Evolutionary conservation across 2,329 filamentous ascomycete species (phyloP), one percentile per base, ranked within the genome.

Genomic region (Pseudogymnoascus sp.): DNA sequence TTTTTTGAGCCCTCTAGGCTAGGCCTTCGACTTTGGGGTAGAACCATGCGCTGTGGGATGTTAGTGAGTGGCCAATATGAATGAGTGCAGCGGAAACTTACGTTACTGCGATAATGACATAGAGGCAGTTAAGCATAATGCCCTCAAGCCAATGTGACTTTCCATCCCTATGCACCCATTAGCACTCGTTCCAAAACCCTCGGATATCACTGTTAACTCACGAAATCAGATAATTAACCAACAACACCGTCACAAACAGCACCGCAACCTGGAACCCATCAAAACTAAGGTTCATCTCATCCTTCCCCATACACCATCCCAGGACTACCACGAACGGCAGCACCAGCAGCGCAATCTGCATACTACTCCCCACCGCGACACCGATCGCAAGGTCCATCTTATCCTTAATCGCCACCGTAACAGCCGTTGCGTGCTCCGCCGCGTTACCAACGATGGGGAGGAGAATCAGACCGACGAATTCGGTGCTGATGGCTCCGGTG

Each of bases 211-310:
- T 25, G 8, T 13, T n/a, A n/a, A 51, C 45, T 54, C 82, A 54
- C 45, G 45, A 54, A 60, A 96, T 91, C 48, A 96, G 77, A 73
- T 96, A 96, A 73, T 96, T 96, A 65, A 93, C 90, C 36, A 96
- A 81, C 45, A 96, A 84, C 0, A 91, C 90, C 1, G 90, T 87
- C 11, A 95, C 90, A 69, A 96, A 96, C 43, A 96, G 79, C 43
- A 90, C 88, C 21, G 92, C 89, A 13, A 96, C 87, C 77, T 96
- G 91, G 79, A 97, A 97, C 0, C 87, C 87, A 72, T 90, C 87
- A 70, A 90, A 90, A 71, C 84, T 83, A 4, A 90, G 78, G 6
- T 83, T 88, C 86, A 89, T 87, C 39, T 80, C 77, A 61, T 83
- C 86, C 70, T 92, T 62, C 61, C 83, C 83, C 71, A 90, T 86